Evolutionary conservation across 2,329 filamentous ascomycete species (phyloP).

Genomic region (Aspergillus japonicus): DNA sequence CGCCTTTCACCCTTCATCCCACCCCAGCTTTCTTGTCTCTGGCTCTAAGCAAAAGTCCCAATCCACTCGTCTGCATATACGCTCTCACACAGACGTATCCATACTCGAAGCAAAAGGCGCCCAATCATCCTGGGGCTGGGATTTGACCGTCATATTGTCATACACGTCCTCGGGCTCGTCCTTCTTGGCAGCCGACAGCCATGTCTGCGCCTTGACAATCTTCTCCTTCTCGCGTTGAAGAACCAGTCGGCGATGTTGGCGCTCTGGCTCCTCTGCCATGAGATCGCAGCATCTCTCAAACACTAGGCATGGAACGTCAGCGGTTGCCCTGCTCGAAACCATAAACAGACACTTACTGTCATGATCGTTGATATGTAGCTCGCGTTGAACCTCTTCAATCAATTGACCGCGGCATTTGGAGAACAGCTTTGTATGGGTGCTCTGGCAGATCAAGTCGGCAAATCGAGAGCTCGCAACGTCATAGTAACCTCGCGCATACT

Average conservation of each 20-base stretch:
- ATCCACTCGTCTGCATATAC: background rate
- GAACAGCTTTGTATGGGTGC: slow-evolving; percentile 37
- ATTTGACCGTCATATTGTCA: slow-evolving; percentile 12
- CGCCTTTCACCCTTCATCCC: background rate
- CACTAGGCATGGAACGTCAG: slow-evolving; percentile 21
- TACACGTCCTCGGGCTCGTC: slow-evolving; percentile 10
- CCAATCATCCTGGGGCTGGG: slow-evolving; percentile 12
- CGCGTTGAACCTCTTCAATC: slow-evolving; percentile 28
- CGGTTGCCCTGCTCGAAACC: background rate
- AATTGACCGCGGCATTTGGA: slow-evolving; percentile 35
- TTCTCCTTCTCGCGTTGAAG: slow-evolving; percentile 36
- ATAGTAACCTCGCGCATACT: slow-evolving; percentile 41
- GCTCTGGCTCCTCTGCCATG: slow-evolving; percentile 39
- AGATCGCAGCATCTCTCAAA: slow-evolving; percentile 35
- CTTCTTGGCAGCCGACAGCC: slow-evolving; percentile 24
- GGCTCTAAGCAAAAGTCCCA: background rate
- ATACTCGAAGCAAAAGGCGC: background rate
- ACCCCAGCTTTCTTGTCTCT: background rate
- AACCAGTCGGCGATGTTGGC: slow-evolving; percentile 31
- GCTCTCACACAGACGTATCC: background rate
- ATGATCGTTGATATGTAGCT: slow-evolving; percentile 29
- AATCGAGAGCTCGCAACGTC: slow-evolving; percentile 41
- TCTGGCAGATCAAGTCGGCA: slow-evolving; percentile 40
- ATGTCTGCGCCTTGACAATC: slow-evolving; percentile 34
- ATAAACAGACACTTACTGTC: slow-evolving; percentile 28